Evolutionary conservation across 805 yeast species (phyloP).

Genomic region (Kazachstania africana): DNA sequence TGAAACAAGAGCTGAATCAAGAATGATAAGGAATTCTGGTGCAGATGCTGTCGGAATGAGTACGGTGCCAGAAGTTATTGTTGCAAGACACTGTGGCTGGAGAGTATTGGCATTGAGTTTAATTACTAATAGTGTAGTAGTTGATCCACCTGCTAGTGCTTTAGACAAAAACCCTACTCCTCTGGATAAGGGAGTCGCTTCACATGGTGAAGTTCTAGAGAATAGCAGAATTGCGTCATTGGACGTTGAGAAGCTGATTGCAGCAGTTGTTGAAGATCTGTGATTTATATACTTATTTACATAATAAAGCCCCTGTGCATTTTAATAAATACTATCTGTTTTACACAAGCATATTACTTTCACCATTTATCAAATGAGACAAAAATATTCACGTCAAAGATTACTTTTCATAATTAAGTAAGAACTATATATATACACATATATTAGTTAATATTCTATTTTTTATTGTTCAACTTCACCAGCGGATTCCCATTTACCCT

Average conservation of each 20-base stretch:
- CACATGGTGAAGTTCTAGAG: constrained; percentile 83
- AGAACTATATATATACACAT: neutral
- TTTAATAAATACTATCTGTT: too few relatives aligned
- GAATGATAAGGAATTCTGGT: constrained; percentile 58
- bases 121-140: constrained; percentile 75
- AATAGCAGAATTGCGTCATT: constrained; percentile 69
- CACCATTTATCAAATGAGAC: too few relatives aligned
- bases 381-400: too few relatives aligned
- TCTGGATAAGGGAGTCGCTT: constrained; percentile 66
- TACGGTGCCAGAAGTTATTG: constrained; percentile 90
- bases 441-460: neutral
- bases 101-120: constrained; percentile 74
- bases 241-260: constrained; percentile 66
- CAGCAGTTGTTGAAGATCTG: constrained; percentile 40
- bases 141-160: constrained; percentile 57
- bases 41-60: constrained; percentile 98
- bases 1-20: constrained; percentile 86
- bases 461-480: constrained; percentile 80
- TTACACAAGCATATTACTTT: too few relatives aligned
- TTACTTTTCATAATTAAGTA: too few relatives aligned
- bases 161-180: constrained; percentile 41
- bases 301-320: too few relatives aligned
- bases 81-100: constrained; percentile 82
- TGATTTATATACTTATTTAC: constrained; percentile 3
- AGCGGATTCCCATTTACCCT: constrained; percentile 95